phyloP scores from a whole-genome alignment of 345 rosid genomes.

The Eutrema yunnanense region DNA sequence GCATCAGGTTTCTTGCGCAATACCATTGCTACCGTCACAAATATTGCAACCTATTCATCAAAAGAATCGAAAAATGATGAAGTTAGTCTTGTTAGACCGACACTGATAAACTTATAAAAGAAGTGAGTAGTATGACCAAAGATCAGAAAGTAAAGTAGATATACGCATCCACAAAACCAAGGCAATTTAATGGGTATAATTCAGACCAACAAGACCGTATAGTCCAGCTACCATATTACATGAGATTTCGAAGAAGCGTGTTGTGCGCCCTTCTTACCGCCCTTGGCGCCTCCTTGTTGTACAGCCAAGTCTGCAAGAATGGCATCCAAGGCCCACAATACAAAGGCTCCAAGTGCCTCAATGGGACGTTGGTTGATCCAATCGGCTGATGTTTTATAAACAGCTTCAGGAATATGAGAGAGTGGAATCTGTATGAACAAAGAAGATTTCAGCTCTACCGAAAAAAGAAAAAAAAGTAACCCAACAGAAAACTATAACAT shows the following conservation, averaged over 20 bases:
- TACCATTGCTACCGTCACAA: slow-evolving; percentile 62
- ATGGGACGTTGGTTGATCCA: slow-evolving; percentile 58
- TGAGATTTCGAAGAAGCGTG: slow-evolving; percentile 59
- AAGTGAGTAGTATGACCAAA: neutral
- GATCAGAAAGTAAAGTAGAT: neutral
- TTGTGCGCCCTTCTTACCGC: slow-evolving; percentile 46
- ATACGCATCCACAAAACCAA: neutral
- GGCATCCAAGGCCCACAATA: slow-evolving; percentile 57
- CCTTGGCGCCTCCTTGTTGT: slow-evolving; percentile 45
- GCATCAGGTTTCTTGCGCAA: slow-evolving; percentile 72
- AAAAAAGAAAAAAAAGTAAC: neutral
- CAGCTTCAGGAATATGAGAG: slow-evolving; percentile 49
- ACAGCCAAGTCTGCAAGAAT: slow-evolving; percentile 50
- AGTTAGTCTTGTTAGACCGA: neutral
- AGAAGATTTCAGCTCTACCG: neutral
- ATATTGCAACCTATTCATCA: slow-evolving; percentile 58
- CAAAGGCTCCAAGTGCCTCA: slow-evolving; percentile 53
- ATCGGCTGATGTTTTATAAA: slow-evolving; percentile 54
- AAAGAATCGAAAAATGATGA: neutral
- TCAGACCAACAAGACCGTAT: neutral
- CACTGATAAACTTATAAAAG: neutral
- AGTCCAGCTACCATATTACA: slow-evolving; percentile 24
- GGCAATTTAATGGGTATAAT: neutral
- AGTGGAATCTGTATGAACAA: slow-evolving; percentile 45
- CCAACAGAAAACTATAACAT: neutral